Evolutionary conservation across 1,284 basidiomycete genomes (phyloP).

Genomic region (Chalciporus piperatoides): DNA sequence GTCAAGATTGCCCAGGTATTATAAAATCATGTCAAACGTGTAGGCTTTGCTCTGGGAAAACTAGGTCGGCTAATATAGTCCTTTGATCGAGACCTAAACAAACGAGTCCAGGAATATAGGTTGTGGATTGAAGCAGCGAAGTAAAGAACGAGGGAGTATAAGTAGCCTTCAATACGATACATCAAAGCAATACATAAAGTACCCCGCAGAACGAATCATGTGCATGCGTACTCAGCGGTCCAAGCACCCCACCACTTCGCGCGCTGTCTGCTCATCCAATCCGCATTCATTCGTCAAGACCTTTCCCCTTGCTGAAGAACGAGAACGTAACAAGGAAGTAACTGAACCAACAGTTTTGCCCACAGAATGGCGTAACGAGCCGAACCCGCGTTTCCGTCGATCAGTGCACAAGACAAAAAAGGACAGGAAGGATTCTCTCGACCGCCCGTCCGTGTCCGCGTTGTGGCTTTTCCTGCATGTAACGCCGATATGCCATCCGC

Average conservation of each 20-base stretch:
- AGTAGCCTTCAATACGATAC: not conserved
- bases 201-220: not conserved
- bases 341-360: conserved; percentile 7
- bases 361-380: conserved; percentile 12
- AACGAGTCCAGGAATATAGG: too few species aligned
- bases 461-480: conserved; percentile 1
- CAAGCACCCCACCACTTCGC: conserved; percentile 21
- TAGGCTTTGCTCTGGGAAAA: too few species aligned
- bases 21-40: too few species aligned
- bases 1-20: too few species aligned
- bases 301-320: conserved; percentile 8
- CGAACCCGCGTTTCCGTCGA: conserved; percentile 8
- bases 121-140: too few species aligned
- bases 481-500: conserved; percentile 34
- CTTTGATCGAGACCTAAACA: not conserved
- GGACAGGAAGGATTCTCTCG: conserved; percentile 19
- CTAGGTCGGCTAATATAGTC: too few species aligned
- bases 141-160: not conserved
- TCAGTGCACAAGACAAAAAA: conserved; percentile 16
- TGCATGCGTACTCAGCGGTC: not conserved
- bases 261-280: conserved; percentile 22
- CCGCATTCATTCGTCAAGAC: conserved; percentile 19
- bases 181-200: not conserved
- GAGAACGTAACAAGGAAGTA: conserved; percentile 13
- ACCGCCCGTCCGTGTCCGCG: conserved; percentile 3